Conservation (phyloP, 306 rosid species). For the Trichosanthes truncata region DNA sequence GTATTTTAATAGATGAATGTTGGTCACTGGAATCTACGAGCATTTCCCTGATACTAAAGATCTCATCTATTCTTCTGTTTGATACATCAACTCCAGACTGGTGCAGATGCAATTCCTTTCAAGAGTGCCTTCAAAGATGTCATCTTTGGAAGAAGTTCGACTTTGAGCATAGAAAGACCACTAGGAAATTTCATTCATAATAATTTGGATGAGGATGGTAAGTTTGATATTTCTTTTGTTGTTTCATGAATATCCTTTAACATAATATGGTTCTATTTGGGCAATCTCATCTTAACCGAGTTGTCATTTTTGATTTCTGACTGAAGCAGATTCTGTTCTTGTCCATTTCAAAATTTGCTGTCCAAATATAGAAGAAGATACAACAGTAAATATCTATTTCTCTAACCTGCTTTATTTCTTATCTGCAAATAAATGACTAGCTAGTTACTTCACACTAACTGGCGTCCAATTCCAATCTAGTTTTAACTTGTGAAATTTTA, state of each 20-base stretch:
- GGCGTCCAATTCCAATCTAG: neutral
- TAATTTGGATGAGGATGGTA: slow-evolving; percentile 50
- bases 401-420: slow-evolving; percentile 8
- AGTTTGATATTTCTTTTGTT: neutral
- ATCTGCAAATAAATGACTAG: neutral
- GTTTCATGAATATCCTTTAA: neutral
- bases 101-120: slow-evolving; percentile 72
- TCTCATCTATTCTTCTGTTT: slow-evolving; percentile 18
- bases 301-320: slow-evolving; percentile 15
- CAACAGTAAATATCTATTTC: slow-evolving; percentile 44
- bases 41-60: slow-evolving; percentile 8
- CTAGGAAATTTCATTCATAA: slow-evolving; percentile 27
- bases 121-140: slow-evolving; percentile 80
- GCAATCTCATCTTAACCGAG: slow-evolving; percentile 14
- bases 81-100: slow-evolving; percentile 43
- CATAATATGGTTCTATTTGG: neutral
- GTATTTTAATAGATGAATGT: neutral
- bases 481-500: slow-evolving; percentile 12
- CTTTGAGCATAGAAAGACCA: slow-evolving; percentile 28
- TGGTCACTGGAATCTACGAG: slow-evolving; percentile 9
- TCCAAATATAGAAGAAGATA: slow-evolving; percentile 61
- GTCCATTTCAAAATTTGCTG: slow-evolving; percentile 71
- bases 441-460: neutral
- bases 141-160: slow-evolving; percentile 43
- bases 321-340: slow-evolving; percentile 39